Conservation (phyloP, 805 yeast genomes). For the Nakazawaea ishiwadae region DNA sequence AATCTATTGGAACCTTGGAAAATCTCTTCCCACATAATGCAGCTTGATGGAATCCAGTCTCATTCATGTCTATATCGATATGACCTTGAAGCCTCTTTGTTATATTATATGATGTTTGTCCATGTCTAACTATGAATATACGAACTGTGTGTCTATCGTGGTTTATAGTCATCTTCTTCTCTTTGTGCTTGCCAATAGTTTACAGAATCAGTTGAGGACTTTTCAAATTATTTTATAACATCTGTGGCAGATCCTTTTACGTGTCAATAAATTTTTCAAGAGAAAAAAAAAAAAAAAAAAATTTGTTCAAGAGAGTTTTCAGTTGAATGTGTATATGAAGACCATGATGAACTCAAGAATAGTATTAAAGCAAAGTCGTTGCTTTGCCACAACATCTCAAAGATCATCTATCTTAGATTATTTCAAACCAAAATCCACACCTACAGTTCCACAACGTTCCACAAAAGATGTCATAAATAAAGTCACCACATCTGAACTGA, state of each 20-base stretch:
- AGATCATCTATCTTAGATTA: slow-evolving; percentile 25
- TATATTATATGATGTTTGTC: slow-evolving; percentile 74
- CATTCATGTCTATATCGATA: slow-evolving; percentile 58
- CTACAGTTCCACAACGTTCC: slow-evolving; percentile 12
- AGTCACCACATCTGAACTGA: slow-evolving; percentile 16
- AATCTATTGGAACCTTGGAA: slow-evolving; percentile 36
- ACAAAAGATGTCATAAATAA: slow-evolving; percentile 25
- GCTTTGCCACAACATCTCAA: slow-evolving; percentile 14
- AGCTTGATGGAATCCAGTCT: slow-evolving; percentile 60
- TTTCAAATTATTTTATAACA: too few relatives aligned
- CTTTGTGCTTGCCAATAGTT: too few relatives aligned
- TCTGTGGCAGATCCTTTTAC: neutral
- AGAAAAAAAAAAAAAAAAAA: slow-evolving; percentile 1
- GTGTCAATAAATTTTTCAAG: neutral
- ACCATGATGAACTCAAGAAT: slow-evolving; percentile 1
- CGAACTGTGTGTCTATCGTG: slow-evolving; percentile 17
- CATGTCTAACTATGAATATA: slow-evolving; percentile 71
- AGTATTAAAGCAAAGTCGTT: slow-evolving; percentile 4
- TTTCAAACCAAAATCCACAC: slow-evolving; percentile 24
- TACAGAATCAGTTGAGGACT: too few relatives aligned
- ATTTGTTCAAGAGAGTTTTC: neutral
- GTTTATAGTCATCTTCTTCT: slow-evolving; percentile 15
- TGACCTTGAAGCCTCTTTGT: slow-evolving; percentile 78
- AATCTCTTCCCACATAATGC: slow-evolving; percentile 43
- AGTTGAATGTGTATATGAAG: neutral